phyloP scores from a whole-genome alignment of 805 yeast species.

The Ogataea glucozyma region DNA sequence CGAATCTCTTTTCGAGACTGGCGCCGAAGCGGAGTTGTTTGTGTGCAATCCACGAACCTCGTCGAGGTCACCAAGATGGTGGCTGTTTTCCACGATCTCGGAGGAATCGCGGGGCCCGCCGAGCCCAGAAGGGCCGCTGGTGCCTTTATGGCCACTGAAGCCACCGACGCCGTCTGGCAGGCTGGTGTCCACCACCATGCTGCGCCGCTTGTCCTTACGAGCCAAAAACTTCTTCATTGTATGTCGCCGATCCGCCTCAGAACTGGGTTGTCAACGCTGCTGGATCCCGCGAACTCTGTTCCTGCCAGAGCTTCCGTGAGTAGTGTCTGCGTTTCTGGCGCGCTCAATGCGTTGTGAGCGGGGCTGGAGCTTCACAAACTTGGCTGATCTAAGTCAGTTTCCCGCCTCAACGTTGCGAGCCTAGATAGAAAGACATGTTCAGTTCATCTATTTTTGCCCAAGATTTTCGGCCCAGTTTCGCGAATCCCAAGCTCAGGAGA shows the following conservation, averaged over 20 bases:
- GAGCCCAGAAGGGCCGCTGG: conserved; percentile 1
- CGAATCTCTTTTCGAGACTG: conserved; percentile 3
- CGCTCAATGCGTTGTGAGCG: no score
- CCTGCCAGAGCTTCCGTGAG: neutral
- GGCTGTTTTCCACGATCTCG: neutral
- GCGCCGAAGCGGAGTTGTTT: neutral
- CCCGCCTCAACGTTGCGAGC: no score
- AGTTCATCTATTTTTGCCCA: no score
- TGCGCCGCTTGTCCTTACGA: conserved; percentile 30
- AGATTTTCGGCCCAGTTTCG: no score
- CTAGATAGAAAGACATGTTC: no score
- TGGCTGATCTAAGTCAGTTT: no score
- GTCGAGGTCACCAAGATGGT: conserved; percentile 14
- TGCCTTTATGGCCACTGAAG: neutral
- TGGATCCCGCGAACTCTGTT: neutral
- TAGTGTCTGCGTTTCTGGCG: neutral
- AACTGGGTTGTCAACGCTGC: no score
- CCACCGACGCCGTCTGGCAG: neutral
- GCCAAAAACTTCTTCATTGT: conserved; percentile 37
- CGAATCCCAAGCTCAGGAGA: no score
- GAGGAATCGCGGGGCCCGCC: conserved; percentile 3
- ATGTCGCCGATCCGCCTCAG: neutral
- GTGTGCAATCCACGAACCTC: conserved; percentile 10
- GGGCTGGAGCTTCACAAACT: no score
- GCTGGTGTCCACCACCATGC: conserved; percentile 12